Evolutionary conservation across 306 rosid genomes (phyloP), one percentile per base, ranked within the genome.

Genomic region (Cicer yamashitae): DNA sequence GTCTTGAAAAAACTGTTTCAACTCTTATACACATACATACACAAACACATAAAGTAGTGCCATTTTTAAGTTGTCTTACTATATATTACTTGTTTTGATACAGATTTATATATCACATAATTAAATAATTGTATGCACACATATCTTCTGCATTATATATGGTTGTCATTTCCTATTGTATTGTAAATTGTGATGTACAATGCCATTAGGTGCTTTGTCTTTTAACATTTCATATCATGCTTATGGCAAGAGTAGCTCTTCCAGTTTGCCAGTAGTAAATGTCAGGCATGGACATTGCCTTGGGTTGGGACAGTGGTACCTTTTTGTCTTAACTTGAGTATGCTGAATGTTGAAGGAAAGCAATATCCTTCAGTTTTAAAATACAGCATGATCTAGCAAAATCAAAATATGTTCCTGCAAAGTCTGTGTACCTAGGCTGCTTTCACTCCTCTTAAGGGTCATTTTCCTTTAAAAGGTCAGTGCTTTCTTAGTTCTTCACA

Each of bases 301-400:
- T 54, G 6, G 61, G 61, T 7, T 8, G 61, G 37, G 37, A 18
- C 37, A 18, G 12, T 53, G 4, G 4, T 54, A 54, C 60, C 20
- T 17, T 11, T 34, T 54, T 18, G 8, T 18, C 37, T 54, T 54
- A 54, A 54, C 34, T 8, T 54, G 37, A 54, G 30, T 17, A 54
- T 54, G 13, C 60, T 54, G 34, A 18, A 17, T 54, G 60, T 18
- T 18, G 60, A 54, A 8, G 18, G 60, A 54, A 54, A 54, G 60
- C 37, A 54, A 7, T 18, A 54, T 54, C 60, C 60, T 54, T 54
- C 11, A 54, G 22, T 54, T 54, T 54, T 54, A 54, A 54, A 54
- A 54, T 54, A 8, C 37, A 18, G 12, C 8, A 9, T 25, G 34
- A 25, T 25, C 34, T 25, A 25, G 34, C 34, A 25, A 25, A 25